A percentile compares a stretch with the other conserved stretches of the same genome.
phyloP scores from a whole-genome alignment of 345 rosid genomes.

The Arabidopsis suecica region DNA sequence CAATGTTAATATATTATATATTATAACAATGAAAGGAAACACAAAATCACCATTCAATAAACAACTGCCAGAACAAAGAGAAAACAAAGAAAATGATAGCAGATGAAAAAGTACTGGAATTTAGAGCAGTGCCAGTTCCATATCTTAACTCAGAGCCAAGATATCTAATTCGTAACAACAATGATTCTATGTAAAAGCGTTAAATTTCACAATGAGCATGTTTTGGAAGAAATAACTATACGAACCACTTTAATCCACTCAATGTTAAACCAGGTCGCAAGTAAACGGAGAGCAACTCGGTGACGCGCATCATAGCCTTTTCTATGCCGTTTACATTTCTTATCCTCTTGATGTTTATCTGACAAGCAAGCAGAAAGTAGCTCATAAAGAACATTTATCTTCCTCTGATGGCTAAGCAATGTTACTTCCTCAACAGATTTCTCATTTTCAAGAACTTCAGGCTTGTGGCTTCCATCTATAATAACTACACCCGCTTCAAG shows the following conservation, averaged over 20 bases:
- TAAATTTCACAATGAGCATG: not conserved
- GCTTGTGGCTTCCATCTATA: conserved; percentile 37
- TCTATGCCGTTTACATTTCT: conserved; percentile 59
- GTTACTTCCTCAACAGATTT: conserved; percentile 65
- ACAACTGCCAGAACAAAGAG: not conserved
- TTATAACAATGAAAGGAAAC: not conserved
- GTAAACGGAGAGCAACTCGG: conserved; percentile 80
- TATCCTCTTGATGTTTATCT: conserved; percentile 58
- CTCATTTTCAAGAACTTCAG: conserved; percentile 51
- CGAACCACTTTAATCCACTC: conserved; percentile 88
- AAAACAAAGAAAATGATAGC: not conserved
- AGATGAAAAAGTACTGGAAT: not conserved
- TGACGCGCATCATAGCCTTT: conserved; percentile 97
- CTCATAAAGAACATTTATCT: conserved; percentile 79
- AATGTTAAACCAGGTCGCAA: conserved; percentile 87
- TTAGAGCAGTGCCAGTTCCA: not conserved
- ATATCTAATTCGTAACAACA: not conserved
- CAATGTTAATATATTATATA: not conserved
- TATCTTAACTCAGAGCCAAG: not conserved
- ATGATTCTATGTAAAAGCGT: conserved; percentile 6
- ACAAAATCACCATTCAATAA: not conserved
- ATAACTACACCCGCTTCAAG: conserved; percentile 29
- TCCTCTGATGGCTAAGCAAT: conserved; percentile 71
- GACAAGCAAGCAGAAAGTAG: conserved; percentile 95
- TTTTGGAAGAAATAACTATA: conserved; percentile 5